Base-by-base conservation (phyloP, 2,329 filamentous ascomycete species). In the Trichoderma brevicompactum region DNA sequence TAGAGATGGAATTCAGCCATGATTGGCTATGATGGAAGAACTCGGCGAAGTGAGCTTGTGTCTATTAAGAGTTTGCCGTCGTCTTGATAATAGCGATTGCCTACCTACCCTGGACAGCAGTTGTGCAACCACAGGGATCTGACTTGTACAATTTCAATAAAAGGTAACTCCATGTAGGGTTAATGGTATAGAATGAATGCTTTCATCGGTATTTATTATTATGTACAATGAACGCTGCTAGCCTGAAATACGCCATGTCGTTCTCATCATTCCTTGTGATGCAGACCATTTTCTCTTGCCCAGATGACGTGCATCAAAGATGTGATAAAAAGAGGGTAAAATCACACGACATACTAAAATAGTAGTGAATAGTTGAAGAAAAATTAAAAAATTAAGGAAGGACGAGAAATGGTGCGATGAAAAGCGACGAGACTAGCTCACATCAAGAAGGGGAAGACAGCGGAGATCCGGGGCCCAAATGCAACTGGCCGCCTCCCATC, bases 151-250 rank as follows among this genome's bases (percentile, higher is more conserved):
- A 3, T 28, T 5, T 28, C 23, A 28, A 28, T 5, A 5, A 28
- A 28, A 5, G 23, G 23, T 28, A 28, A 28, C 5, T 28, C 2
- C 5, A 28, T 28, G 23, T 28, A 28, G 23, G 2, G 2, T 28
- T 28, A 17, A 2, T 12, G 15, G 13, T 23, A 36, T 32, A 55
- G 28, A 55, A 36, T 15, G 19, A 55, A 41, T 15, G 52, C 1
- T 2, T 8, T 13, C 13, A 28, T 40, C 15, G 3, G 3, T 19
- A 9, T 43, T 52, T 7, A 32, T 17, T n/a, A 46, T 9, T 46
- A 38, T 38, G 40, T 63, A 53, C 13, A 38, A 6, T 46, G 28
- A 36, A 46, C n/a, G 49, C 49, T 63, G 32, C 40, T 28, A n/a
- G 17, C 49, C 40, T 38, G 7, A 38, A 19, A 46, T 23, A 54